Evolutionary conservation across 345 rosid species (phyloP).

Genomic region (Dovyalis caffra): DNA sequence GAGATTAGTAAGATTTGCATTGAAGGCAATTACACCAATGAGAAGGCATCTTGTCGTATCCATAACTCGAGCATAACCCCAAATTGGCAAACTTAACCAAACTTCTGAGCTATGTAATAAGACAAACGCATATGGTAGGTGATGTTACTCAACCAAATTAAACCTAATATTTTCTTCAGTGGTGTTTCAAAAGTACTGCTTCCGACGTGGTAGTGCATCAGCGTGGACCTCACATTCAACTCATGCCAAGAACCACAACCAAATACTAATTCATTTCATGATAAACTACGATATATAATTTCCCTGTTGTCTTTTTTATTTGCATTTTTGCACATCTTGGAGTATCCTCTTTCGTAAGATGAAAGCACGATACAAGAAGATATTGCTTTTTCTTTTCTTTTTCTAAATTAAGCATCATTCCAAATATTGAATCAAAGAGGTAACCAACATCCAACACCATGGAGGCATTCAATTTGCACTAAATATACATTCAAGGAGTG

Average conservation of each 20-base stretch:
- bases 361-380: neutral
- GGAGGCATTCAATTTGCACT: neutral
- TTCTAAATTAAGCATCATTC: neutral
- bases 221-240: neutral
- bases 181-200: neutral
- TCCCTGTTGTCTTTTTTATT: neutral
- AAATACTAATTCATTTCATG: neutral
- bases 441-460: conserved; percentile 1
- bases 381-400: neutral
- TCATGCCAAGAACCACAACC: neutral
- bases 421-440: neutral
- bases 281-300: neutral
- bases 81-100: neutral
- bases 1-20: neutral
- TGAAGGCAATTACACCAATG: neutral
- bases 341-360: neutral
- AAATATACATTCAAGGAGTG: neutral
- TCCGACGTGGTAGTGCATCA: neutral
- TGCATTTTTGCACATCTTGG: neutral
- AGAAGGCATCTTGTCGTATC: neutral
- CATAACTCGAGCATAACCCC: neutral
- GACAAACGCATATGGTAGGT: too few species aligned
- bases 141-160: neutral
- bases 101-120: neutral
- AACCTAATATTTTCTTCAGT: too few species aligned